Conservation (phyloP, 805 yeast species). For the Saturnispora saitoi region DNA sequence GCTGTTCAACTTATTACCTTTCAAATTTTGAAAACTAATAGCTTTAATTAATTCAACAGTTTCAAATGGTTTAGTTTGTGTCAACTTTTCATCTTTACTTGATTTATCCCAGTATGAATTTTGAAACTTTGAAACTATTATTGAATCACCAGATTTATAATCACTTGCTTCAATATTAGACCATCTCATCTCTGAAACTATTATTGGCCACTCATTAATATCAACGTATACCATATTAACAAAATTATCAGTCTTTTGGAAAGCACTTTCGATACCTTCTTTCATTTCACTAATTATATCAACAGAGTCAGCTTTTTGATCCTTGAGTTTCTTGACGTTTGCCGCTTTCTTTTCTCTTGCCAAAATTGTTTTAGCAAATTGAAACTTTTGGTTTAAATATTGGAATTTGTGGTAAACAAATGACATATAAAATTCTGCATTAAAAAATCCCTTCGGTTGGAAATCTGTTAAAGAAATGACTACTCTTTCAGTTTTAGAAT, state of each 20-base stretch:
- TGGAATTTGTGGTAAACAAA: slow-evolving; percentile 40
- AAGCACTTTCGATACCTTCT: slow-evolving; percentile 39
- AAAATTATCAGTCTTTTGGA: slow-evolving; percentile 25
- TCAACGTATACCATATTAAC: slow-evolving; percentile 43
- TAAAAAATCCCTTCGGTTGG: slow-evolving; percentile 20
- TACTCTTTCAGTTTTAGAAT: slow-evolving; percentile 35
- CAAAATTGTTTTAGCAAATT: slow-evolving; percentile 28
- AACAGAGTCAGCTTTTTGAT: slow-evolving; percentile 33
- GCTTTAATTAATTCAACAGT: slow-evolving; percentile 11
- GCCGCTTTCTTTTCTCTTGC: slow-evolving; percentile 32
- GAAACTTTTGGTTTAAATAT: slow-evolving; percentile 30
- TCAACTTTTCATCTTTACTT: slow-evolving; percentile 10
- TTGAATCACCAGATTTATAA: slow-evolving; percentile 44
- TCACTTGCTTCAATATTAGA: slow-evolving; percentile 26
- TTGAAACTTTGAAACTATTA: slow-evolving; percentile 39
- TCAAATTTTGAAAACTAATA: slow-evolving; percentile 8
- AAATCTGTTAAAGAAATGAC: slow-evolving; percentile 42
- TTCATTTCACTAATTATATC: slow-evolving; percentile 42
- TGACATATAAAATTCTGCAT: slow-evolving; percentile 26
- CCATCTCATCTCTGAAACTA: slow-evolving; percentile 28
- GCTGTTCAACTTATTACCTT: slow-evolving; percentile 1
- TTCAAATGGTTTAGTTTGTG: slow-evolving; percentile 7
- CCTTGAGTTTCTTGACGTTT: slow-evolving; percentile 36
- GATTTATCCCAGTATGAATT: slow-evolving; percentile 19
- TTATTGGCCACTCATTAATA: slow-evolving; percentile 25